A percentile compares a stretch with the other conserved stretches of the same genome.
These are phyloP conservation scores for Backusella liffmaniae DNA, from an alignment of 192 early-diverging fungal species.

Conservation along the genomic window DNA sequence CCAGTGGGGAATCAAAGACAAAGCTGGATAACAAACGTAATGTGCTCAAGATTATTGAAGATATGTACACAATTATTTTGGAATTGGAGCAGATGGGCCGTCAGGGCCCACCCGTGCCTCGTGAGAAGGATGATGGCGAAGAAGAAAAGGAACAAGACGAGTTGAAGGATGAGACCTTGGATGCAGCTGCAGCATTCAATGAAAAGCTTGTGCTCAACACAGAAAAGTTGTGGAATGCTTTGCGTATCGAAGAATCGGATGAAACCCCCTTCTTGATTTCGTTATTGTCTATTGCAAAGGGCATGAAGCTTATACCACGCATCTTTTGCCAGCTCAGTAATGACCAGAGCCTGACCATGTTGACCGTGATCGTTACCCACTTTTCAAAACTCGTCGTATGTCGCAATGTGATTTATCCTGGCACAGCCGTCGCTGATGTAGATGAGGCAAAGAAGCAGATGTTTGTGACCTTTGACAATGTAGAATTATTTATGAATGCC, in stretches of 20 bases:
- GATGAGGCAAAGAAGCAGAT: constrained; percentile 24
- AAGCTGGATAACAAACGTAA: constrained; percentile 39
- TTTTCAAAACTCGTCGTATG: constrained; percentile 75
- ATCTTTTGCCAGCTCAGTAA: constrained; percentile 72
- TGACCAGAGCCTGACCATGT: constrained; percentile 76
- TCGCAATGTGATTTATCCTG: constrained; percentile 46
- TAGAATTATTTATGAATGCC: constrained; percentile 85
- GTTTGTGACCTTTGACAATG: constrained; percentile 56
- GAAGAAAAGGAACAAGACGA: not conserved
- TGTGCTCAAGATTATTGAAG: constrained; percentile 72
- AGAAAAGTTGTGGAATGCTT: constrained; percentile 59
- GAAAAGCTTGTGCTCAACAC: constrained; percentile 48
- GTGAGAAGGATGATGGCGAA: constrained; percentile 43
- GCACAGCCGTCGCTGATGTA: constrained; percentile 25
- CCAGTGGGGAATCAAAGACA: constrained; percentile 17
- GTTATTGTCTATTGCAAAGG: constrained; percentile 84
- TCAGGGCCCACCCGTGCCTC: constrained; percentile 53
- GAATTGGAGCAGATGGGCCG: constrained; percentile 83
- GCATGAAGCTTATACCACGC: constrained; percentile 85
- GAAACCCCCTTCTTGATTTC: constrained; percentile 53
- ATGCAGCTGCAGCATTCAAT: constrained; percentile 39
- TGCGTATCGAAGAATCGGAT: constrained; percentile 46
- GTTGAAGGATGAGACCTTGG: not conserved
- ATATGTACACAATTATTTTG: constrained; percentile 74
- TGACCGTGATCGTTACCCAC: constrained; percentile 75